Conservation (phyloP, 176 grass and related monocot genomes). For the Oryza officinalis region DNA sequence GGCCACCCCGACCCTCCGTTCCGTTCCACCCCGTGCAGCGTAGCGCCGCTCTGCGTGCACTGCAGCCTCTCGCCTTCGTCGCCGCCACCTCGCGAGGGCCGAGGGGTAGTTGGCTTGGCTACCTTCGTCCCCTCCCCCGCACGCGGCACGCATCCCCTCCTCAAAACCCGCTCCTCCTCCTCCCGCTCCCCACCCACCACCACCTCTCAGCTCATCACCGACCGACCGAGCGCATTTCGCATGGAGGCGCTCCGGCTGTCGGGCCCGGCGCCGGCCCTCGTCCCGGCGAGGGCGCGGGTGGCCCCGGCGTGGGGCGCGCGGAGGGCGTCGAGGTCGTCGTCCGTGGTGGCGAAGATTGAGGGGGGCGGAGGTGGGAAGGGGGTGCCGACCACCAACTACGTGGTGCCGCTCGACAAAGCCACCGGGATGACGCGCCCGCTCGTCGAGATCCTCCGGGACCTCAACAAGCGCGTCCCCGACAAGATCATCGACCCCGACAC, state of each 20-base stretch:
- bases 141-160: neutral
- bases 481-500: constrained; percentile 80
- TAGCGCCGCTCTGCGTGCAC: no score
- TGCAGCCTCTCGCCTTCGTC: no score
- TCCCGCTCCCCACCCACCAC: neutral
- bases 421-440: constrained; percentile 76
- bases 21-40: no score
- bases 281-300: neutral
- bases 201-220: neutral
- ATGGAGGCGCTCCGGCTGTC: constrained; percentile 30
- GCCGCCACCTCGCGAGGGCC: no score
- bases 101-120: no score
- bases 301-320: constrained; percentile 12
- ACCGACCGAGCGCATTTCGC: neutral
- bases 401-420: constrained; percentile 82
- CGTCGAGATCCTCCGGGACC: constrained; percentile 94
- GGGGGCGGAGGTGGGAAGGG: constrained; percentile 48
- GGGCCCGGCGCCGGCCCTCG: neutral
- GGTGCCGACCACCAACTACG: constrained; percentile 90
- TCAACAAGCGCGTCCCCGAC: constrained; percentile 98
- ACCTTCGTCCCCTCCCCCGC: neutral
- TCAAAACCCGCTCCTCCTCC: neutral
- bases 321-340: neutral
- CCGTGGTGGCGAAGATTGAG: constrained; percentile 50
- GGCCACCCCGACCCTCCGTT: no score